Conservation (phyloP, 2,329 filamentous ascomycete genomes). For the Phialophora tarda region DNA sequence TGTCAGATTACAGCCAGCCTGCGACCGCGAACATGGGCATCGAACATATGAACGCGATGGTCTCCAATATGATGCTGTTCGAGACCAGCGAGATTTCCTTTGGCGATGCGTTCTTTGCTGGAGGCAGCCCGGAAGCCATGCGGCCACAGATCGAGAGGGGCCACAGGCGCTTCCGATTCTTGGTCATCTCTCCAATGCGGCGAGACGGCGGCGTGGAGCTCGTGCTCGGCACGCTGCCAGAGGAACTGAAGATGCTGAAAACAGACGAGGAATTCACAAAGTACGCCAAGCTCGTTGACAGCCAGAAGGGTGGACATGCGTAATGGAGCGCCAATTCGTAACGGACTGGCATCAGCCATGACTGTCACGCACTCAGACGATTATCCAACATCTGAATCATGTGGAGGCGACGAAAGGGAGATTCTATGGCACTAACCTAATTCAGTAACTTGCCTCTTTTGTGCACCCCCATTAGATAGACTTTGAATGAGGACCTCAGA, state of each 20-base stretch:
- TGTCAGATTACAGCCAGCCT: constrained; percentile 8
- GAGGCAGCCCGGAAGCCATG: constrained; percentile 40
- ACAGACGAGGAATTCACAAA: constrained; percentile 36
- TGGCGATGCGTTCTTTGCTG: constrained; percentile 35
- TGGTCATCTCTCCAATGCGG: constrained; percentile 41
- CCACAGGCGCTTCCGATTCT: constrained; percentile 40
- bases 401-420: too few species aligned
- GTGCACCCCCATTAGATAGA: too few species aligned
- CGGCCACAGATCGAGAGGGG: constrained; percentile 42
- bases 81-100: constrained; percentile 8
- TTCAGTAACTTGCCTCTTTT: too few species aligned
- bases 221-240: constrained; percentile 36
- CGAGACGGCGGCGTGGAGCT: constrained; percentile 39
- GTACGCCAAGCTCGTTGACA: constrained; percentile 31
- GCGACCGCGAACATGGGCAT: constrained; percentile 22
- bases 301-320: neutral
- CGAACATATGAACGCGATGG: constrained; percentile 17
- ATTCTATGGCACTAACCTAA: too few species aligned
- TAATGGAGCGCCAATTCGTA: neutral
- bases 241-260: constrained; percentile 34
- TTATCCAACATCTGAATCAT: too few species aligned
- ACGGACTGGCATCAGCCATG: too few species aligned
- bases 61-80: constrained; percentile 20
- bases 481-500: too few species aligned
- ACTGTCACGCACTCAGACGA: too few species aligned